phyloP scores from a whole-genome alignment of 2,329 filamentous ascomycete genomes.

The Cytospora schulzeri region DNA sequence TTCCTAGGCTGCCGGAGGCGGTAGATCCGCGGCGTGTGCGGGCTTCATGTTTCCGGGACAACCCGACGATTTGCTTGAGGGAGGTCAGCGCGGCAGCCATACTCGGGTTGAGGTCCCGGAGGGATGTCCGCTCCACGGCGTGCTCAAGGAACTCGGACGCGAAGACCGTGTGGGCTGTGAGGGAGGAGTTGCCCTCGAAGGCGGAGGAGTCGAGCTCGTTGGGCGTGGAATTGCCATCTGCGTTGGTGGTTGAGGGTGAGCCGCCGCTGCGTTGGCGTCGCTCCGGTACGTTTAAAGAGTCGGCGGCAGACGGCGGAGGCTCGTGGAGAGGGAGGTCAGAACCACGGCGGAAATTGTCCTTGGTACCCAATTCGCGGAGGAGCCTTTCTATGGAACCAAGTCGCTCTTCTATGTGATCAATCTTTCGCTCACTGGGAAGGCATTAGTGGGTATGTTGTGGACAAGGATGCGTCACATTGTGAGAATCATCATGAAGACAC shows the following conservation, averaged over 20 bases:
- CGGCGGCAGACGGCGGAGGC: slow-evolving; percentile 4
- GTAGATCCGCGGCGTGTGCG: slow-evolving; percentile 7
- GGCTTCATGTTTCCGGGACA: slow-evolving; percentile 33
- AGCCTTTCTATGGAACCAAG: slow-evolving; percentile 49
- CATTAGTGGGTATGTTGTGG: slow-evolving; percentile 13
- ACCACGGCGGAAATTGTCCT: slow-evolving; percentile 28
- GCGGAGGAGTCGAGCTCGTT: slow-evolving; percentile 42
- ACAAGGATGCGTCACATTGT: neutral
- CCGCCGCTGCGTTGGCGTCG: neutral
- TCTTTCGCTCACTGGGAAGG: slow-evolving; percentile 52
- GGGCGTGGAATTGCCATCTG: slow-evolving; percentile 1
- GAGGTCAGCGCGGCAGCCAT: slow-evolving; percentile 56
- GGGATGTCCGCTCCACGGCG: slow-evolving; percentile 51
- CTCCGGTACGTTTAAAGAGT: neutral
- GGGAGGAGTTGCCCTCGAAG: slow-evolving; percentile 51
- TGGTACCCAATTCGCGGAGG: slow-evolving; percentile 42
- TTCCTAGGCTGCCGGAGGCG: neutral
- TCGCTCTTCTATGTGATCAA: slow-evolving; percentile 50
- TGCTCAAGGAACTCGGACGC: slow-evolving; percentile 57
- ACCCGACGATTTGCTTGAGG: slow-evolving; percentile 54
- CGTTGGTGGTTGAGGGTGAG: slow-evolving; percentile 5
- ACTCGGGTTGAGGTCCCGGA: slow-evolving; percentile 49
- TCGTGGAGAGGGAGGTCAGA: slow-evolving; percentile 20
- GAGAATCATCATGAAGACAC: neutral
- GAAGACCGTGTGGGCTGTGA: slow-evolving; percentile 55